Base-by-base conservation (phyloP, 2,329 filamentous ascomycete genomes). In the Fusarium sp. region DNA sequence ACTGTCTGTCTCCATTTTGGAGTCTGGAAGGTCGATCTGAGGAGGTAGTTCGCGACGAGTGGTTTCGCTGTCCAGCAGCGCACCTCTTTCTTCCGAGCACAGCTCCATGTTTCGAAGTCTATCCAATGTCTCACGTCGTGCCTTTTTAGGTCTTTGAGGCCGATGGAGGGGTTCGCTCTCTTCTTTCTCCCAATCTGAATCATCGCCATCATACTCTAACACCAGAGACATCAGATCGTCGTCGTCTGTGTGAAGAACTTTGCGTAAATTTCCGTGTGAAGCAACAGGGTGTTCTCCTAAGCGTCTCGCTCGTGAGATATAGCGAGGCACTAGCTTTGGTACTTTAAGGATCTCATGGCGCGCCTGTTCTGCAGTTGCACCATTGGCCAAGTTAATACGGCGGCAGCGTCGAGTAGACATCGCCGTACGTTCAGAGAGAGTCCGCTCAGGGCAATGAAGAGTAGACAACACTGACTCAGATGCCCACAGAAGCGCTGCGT, bases 401-500 rank as follows among this genome's bases (percentile, higher is more conserved):
- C 11, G 18, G 3, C 45, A 34, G 18, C 72, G 66, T 16, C 72
- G 66, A n/a, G 58, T 61, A 14, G 71, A 68, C 23, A 37, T 58
- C 1, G 62, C 41, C 28, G 3, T 37, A 7, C 45, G 66, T 2
- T 7, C 21, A 14, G 41, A 5, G 7, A 50, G 54, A 11, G 75
- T 66, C 16, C 80, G 76, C 64, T 73, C 77, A 2, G 79, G 79
- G 9, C 75, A 68, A 25, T 82, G 79, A 0, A 82, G 69, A n/a
- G 74, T 75, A 4, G 77, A 78, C 4, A 82, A 53, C 23, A 79
- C 56, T 3, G 78, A 79, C 47, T 81, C 80, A 11, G 78, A 77
- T 7, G 78, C 79, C 77, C 76, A 82, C 9, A 78, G 59, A 20
- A 81, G 75, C 7, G 75, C 75, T 4, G 72, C 78, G 12, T 77